Conservation (phyloP, 768 basidiomycete species). For the Butyriboletus loyo region DNA sequence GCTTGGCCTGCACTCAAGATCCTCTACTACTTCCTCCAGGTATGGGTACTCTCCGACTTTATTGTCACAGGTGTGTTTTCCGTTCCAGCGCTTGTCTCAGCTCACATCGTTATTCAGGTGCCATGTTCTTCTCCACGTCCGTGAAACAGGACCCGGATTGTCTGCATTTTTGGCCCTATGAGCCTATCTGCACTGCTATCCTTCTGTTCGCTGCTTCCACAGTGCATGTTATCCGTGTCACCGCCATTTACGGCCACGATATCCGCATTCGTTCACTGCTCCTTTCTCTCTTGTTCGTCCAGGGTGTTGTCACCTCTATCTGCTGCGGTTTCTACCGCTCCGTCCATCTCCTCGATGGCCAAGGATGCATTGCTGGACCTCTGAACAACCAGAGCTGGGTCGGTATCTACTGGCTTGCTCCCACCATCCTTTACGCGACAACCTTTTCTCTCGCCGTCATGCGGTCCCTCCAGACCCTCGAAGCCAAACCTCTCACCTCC, state of each 20-base stretch:
- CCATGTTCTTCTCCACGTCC: constrained; percentile 80
- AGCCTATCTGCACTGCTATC: constrained; percentile 81
- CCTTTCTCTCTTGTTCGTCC: constrained; percentile 58
- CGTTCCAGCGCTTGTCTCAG: background rate
- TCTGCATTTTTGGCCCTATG: constrained; percentile 73
- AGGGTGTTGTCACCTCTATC: constrained; percentile 70
- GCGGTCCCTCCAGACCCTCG: constrained; percentile 24
- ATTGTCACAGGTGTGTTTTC: constrained; percentile 57
- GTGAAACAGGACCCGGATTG: constrained; percentile 56
- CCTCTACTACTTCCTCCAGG: constrained; percentile 68
- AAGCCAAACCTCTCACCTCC: constrained; percentile 49
- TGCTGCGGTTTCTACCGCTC: constrained; percentile 78
- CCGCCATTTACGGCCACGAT: constrained; percentile 70
- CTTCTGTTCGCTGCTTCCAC: constrained; percentile 69
- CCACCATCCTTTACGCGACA: constrained; percentile 59
- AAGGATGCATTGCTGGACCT: constrained; percentile 86
- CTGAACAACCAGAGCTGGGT: constrained; percentile 65
- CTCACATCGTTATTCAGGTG: constrained; percentile 44
- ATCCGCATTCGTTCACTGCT: constrained; percentile 53
- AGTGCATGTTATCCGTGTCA: constrained; percentile 74
- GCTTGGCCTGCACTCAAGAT: constrained; percentile 78
- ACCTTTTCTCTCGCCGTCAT: constrained; percentile 25
- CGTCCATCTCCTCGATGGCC: constrained; percentile 70
- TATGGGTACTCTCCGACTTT: constrained; percentile 81
- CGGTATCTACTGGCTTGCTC: constrained; percentile 80